Conservation (phyloP, 2,329 filamentous ascomycete species). For the Epichloe uncinata region DNA sequence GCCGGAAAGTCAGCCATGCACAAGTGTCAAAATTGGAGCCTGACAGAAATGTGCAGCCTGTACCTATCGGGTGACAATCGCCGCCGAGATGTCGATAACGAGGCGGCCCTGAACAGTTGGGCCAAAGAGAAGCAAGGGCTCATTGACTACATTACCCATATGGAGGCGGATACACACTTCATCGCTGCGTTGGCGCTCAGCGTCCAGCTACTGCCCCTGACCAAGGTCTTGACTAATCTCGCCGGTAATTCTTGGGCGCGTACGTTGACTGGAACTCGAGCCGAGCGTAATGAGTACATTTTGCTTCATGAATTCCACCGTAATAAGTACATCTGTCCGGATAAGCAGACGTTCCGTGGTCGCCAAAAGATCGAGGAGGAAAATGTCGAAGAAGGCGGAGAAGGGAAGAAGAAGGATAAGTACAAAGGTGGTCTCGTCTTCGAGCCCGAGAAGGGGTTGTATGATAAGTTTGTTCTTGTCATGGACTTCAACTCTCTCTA, state of each 20-base stretch:
- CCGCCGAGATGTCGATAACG: slow-evolving; percentile 78
- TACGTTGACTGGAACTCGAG: slow-evolving; percentile 87
- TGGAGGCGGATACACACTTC: slow-evolving; percentile 91
- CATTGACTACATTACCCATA: slow-evolving; percentile 87
- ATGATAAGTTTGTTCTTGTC: slow-evolving; percentile 95
- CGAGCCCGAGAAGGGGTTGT: slow-evolving; percentile 91
- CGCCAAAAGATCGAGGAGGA: slow-evolving; percentile 63
- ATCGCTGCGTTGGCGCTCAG: slow-evolving; percentile 81
- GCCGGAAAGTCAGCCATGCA: slow-evolving; percentile 94
- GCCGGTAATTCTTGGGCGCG: slow-evolving; percentile 97
- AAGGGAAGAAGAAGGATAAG: slow-evolving; percentile 96
- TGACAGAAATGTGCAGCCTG: slow-evolving; percentile 93
- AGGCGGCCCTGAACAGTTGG: slow-evolving; percentile 77
- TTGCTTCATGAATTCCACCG: slow-evolving; percentile 89
- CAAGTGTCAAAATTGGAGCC: slow-evolving; percentile 94
- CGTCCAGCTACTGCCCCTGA: slow-evolving; percentile 83
- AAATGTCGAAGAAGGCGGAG: slow-evolving; percentile 47
- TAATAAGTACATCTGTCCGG: slow-evolving; percentile 96
- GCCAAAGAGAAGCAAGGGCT: slow-evolving; percentile 64
- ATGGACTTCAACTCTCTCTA: slow-evolving; percentile 99
- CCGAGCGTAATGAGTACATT: slow-evolving; percentile 99
- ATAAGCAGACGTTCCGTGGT: slow-evolving; percentile 74
- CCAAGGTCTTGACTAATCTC: slow-evolving; percentile 89
- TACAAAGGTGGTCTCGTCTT: slow-evolving; percentile 98
- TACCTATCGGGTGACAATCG: slow-evolving; percentile 63